phyloP scores from a whole-genome alignment of 1,139 yeast genomes.

The Geotrichum fermentans region DNA sequence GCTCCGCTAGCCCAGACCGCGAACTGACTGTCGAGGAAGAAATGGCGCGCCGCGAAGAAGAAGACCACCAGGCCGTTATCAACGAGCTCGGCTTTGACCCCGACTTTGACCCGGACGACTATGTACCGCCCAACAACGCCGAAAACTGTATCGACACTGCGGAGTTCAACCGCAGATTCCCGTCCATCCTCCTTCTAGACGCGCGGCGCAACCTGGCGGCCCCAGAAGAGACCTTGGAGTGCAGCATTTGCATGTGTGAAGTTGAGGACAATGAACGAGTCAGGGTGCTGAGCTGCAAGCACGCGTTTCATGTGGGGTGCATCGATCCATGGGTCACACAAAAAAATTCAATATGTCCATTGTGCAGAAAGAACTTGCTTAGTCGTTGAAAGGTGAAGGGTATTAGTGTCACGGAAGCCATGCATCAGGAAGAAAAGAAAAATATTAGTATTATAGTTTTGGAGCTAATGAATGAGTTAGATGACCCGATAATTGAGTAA shows the following conservation, averaged over 20 bases:
- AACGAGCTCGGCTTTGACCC: slow-evolving; percentile 7
- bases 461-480: no score
- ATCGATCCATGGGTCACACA: slow-evolving; percentile 77
- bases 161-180: background rate
- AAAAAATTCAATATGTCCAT: slow-evolving; percentile 76
- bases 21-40: no score
- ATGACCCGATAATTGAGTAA: no score
- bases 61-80: background rate
- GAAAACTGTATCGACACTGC: slow-evolving; percentile 1
- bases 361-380: slow-evolving; percentile 43
- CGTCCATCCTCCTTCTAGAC: background rate
- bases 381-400: no score
- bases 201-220: background rate
- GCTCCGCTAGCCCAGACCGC: no score
- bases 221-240: background rate
- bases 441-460: no score
- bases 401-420: no score
- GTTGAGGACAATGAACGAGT: slow-evolving; percentile 61
- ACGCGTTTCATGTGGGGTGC: slow-evolving; percentile 74
- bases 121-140: background rate
- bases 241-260: slow-evolving; percentile 56
- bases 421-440: no score
- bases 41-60: background rate
- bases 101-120: slow-evolving; percentile 7
- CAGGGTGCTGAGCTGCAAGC: slow-evolving; percentile 73